Conservation (phyloP, 768 basidiomycete genomes). For the Rhizopogon vulgaris region DNA sequence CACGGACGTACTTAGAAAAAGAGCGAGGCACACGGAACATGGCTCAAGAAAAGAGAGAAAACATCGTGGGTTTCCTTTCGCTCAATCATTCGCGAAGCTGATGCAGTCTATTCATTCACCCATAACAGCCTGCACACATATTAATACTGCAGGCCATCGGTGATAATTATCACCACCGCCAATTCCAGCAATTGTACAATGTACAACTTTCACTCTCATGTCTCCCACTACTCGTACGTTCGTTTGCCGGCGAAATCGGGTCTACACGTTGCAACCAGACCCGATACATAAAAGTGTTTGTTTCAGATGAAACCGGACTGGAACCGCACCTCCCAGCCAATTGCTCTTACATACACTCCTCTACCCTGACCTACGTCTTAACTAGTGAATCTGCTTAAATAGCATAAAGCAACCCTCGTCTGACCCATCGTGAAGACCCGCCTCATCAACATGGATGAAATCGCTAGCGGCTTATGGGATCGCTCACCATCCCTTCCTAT, state of each 20-base stretch:
- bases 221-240: neutral
- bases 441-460: neutral
- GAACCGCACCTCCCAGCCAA: neutral
- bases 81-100: conserved; percentile 2
- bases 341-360: neutral
- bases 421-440: neutral
- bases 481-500: conserved; percentile 19
- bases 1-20: conserved; percentile 7
- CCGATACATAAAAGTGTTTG: neutral
- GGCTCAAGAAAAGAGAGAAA: conserved; percentile 10
- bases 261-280: conserved; percentile 5
- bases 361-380: neutral
- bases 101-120: neutral
- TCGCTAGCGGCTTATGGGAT: conserved; percentile 4
- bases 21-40: conserved; percentile 11
- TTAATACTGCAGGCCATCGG: neutral
- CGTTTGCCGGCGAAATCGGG: neutral
- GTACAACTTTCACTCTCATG: conserved; percentile 2
- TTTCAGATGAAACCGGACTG: neutral
- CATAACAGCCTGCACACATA: neutral
- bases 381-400: neutral
- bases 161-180: conserved; percentile 2
- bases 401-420: neutral
- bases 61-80: conserved; percentile 10
- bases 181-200: neutral